phyloP scores from a whole-genome alignment of 1,284 basidiomycete species.

The Sporisorium graminicola region DNA sequence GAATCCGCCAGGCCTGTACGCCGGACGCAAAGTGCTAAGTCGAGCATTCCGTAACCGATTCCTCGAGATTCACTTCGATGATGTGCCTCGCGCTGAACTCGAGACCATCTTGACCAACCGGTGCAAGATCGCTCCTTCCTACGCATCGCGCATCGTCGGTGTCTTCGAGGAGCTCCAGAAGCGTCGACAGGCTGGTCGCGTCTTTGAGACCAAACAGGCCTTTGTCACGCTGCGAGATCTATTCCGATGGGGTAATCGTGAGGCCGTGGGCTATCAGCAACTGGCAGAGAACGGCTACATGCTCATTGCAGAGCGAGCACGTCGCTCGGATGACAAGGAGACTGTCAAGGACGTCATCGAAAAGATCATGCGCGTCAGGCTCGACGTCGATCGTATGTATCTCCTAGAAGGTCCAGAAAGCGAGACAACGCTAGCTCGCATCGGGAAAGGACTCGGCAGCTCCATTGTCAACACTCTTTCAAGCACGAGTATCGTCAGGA shows the following conservation, averaged over 20 bases:
- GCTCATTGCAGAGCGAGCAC: conserved; percentile 91
- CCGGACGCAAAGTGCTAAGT: conserved; percentile 92
- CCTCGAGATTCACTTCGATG: conserved; percentile 96
- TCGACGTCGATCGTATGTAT: conserved; percentile 76
- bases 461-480: conserved; percentile 70
- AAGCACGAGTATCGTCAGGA: conserved; percentile 81
- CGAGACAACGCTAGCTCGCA: conserved; percentile 45
- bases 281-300: conserved; percentile 97
- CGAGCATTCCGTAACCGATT: conserved; percentile 99
- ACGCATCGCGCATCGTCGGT: conserved; percentile 87
- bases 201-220: conserved; percentile 97
- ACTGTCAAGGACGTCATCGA: conserved; percentile 95
- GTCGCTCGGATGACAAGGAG: conserved; percentile 84
- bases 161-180: conserved; percentile 96
- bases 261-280: conserved; percentile 86
- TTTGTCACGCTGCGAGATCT: conserved; percentile 97
- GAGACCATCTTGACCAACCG: conserved; percentile 78
- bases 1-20: conserved; percentile 97
- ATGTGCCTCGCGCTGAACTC: conserved; percentile 92
- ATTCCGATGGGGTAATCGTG: conserved; percentile 95
- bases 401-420: conserved; percentile 71
- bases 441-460: conserved; percentile 44
- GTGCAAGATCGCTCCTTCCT: conserved; percentile 71
- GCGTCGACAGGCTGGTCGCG: conserved; percentile 86
- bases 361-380: conserved; percentile 85